Percentiles rank a stretch among this genome's conserved stretches.
Evolutionary conservation across 805 yeast species (phyloP).

Genomic region (Torulaspora delbrueckii): DNA sequence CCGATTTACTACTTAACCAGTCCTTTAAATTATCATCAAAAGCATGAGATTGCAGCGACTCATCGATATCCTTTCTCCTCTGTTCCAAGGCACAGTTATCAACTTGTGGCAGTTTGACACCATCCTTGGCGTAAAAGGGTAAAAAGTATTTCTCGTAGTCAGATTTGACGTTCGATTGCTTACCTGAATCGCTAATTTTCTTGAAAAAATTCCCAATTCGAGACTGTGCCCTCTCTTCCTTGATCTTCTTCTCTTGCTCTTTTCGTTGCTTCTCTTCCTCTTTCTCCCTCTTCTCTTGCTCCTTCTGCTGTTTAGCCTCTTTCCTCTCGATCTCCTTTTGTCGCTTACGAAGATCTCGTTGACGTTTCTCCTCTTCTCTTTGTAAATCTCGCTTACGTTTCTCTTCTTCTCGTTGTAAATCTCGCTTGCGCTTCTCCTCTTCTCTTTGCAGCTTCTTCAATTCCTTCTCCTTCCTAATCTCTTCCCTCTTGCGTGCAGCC

Average conservation of each 20-base stretch:
- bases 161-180: conserved; percentile 21
- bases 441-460: conserved; percentile 12
- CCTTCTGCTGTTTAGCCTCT: conserved; percentile 22
- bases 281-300: conserved; percentile 23
- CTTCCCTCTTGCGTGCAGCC: conserved; percentile 15
- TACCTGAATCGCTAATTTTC: conserved; percentile 29
- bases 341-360: conserved; percentile 18
- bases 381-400: conserved; percentile 36
- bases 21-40: conserved; percentile 9
- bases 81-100: conserved; percentile 3
- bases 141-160: conserved; percentile 36
- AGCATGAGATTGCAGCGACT: background rate
- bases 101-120: conserved; percentile 25
- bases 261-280: conserved; percentile 20
- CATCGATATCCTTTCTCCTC: conserved; percentile 22
- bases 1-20: conserved; percentile 23
- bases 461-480: conserved; percentile 15
- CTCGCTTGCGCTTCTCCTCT: conserved; percentile 20
- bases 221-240: conserved; percentile 36
- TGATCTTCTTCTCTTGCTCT: conserved; percentile 27
- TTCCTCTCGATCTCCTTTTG: conserved; percentile 23
- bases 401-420: conserved; percentile 17
- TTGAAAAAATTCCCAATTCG: conserved; percentile 37
- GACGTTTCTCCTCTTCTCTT: conserved; percentile 30
- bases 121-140: conserved; percentile 39